Percentiles rank a stretch among this genome's conserved stretches.
Evolutionary conservation across 345 rosid genomes (phyloP).

Genomic region (Eucalyptus leucophloia): DNA sequence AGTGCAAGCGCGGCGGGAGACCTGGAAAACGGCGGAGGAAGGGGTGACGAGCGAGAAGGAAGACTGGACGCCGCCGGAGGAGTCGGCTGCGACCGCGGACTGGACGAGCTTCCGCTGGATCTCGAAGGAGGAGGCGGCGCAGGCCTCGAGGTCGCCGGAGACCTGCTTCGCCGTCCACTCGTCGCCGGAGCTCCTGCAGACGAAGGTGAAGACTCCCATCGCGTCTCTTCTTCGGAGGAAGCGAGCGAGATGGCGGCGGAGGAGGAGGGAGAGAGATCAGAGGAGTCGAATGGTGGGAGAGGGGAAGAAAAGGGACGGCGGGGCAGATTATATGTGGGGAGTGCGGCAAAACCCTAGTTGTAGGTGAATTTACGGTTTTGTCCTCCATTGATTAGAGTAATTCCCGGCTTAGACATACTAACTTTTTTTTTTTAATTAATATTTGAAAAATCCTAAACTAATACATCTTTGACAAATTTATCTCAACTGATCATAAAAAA

Average conservation of each 20-base stretch:
- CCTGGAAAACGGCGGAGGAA: slow-evolving; percentile 77
- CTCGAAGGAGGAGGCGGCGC: slow-evolving; percentile 47
- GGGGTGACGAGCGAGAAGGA: slow-evolving; percentile 72
- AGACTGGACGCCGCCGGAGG: slow-evolving; percentile 70
- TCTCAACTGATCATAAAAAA: fast-evolving
- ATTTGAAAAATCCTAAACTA: too few species aligned
- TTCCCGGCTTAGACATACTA: not conserved
- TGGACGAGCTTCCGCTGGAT: slow-evolving; percentile 78
- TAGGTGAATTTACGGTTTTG: not conserved
- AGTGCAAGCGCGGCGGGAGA: not conserved
- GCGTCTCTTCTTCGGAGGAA: not conserved
- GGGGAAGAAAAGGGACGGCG: not conserved
- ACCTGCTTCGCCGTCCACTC: slow-evolving; percentile 37
- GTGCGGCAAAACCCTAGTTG: not conserved
- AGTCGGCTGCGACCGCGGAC: slow-evolving; percentile 41
- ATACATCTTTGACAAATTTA: too few species aligned
- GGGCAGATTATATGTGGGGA: not conserved
- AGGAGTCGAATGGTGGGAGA: not conserved
- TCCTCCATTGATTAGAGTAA: not conserved
- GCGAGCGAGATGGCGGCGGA: not conserved
- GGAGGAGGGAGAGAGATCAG: not conserved
- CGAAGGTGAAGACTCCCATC: not conserved
- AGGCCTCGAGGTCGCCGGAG: slow-evolving; percentile 66
- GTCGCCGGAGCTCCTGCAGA: slow-evolving; percentile 5
- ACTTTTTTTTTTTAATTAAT: not conserved